These are phyloP conservation scores for Aureobasidium namibiae DNA, from an alignment of 2,329 filamentous ascomycete genomes.

Conservation along the genomic window DNA sequence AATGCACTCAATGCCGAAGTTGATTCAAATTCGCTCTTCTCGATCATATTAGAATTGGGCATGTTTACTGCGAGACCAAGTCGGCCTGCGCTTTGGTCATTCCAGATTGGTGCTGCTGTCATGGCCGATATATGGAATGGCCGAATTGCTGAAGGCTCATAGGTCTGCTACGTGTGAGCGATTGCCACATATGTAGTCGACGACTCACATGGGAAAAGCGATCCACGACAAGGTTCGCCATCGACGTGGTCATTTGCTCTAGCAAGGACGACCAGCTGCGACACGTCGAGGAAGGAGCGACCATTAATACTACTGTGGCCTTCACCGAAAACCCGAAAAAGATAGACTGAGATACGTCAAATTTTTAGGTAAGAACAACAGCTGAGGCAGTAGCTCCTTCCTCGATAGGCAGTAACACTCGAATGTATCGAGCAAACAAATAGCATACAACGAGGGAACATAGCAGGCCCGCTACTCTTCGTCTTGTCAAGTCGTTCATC, in stretches of 20 bases:
- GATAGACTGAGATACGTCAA: no score
- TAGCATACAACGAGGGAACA: no score
- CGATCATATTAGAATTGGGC: background rate
- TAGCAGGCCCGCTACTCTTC: no score
- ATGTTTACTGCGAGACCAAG: background rate
- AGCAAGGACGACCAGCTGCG: background rate
- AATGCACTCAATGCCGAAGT: background rate
- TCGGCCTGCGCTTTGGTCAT: no score
- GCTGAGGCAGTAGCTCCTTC: no score
- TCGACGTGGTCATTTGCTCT: background rate
- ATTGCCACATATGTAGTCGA: background rate
- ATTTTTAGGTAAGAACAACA: no score
- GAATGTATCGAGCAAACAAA: no score
- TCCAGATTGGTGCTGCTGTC: background rate
- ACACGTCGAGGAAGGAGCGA: background rate
- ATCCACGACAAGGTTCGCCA: background rate
- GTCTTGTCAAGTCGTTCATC: no score
- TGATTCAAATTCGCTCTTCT: background rate
- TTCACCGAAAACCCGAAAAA: background rate
- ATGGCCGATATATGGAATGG: no score
- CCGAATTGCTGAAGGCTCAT: background rate
- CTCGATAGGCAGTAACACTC: no score
- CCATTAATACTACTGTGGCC: background rate
- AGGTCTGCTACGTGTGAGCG: background rate
- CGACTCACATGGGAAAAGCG: background rate